Evolutionary conservation across 306 rosid species (phyloP), one percentile per base, ranked within the genome.

Genomic region (Dalbergia cochinchinensis): DNA sequence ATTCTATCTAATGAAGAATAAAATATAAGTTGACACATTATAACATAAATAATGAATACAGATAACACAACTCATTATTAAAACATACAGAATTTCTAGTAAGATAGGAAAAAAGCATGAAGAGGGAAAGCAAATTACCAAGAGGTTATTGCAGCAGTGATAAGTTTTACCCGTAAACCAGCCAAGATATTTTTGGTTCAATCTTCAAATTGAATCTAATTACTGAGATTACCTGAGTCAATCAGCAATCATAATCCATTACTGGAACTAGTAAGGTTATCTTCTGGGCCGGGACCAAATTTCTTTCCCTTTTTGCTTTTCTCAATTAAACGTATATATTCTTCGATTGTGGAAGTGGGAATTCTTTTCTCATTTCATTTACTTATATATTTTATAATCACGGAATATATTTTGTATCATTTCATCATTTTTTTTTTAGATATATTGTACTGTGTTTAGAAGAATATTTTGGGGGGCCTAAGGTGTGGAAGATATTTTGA

Each of bases 131-230:
- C 2, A 11, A 64, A 64, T 74, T 26, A 31, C 11, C 31, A 22
- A 14, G 22, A 18, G 6, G 33, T 19, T 37, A 1, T 57, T 20
- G 8, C 42, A 2, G 16, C 10, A 37, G 22, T 4, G 0, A 35
- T 6, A 57, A 19, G 19, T 0, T 58, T 8, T 15, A 15, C 6
- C 0, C 15, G 39, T 8, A 65, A 14, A 11, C 6, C 8, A 58
- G 2, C 11, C 20, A 51, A 82, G 82, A 82, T 82, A 82, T 82
- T 77, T 82, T 77, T 70, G 34, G 69, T 31, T 44, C 11, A 69
- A 48, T 13, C 10, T 42, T 7, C 41, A 37, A 77, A 55, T 5
- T 10, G 78, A 82, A 77, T 54, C 35, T 76, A 70, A 53, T 37
- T 15, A 31, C 45, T 8, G 8, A 61, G 35, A 9, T 37, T 66